Percentiles rank a stretch among this genome's conserved stretches.
These are phyloP conservation scores for Ganoderma lingzhi DNA, from an alignment of 1,284 basidiomycete species.

Conservation along the genomic window DNA sequence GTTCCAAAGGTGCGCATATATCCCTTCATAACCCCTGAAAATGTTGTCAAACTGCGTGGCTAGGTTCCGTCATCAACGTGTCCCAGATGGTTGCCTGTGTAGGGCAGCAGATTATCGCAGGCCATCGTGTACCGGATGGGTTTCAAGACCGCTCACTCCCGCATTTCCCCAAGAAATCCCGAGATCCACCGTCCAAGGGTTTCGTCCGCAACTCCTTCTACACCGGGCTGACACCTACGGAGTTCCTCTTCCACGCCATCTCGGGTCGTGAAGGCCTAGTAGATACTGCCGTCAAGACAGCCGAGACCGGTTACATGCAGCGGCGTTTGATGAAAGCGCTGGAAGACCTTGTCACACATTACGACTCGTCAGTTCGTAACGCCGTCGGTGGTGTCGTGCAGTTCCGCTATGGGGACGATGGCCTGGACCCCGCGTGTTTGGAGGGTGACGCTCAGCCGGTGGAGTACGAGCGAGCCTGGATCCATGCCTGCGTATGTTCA, in stretches of 20 bases:
- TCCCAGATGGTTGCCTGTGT: slow-evolving; percentile 99
- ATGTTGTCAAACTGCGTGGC: slow-evolving; percentile 5
- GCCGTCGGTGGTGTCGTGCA: slow-evolving; percentile 97
- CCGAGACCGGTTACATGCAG: slow-evolving; percentile 99
- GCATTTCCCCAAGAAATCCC: slow-evolving; percentile 98
- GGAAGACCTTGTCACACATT: slow-evolving; percentile 97
- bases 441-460: slow-evolving; percentile 96
- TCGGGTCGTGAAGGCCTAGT: slow-evolving; percentile 98
- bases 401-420: slow-evolving; percentile 97
- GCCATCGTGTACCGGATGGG: slow-evolving; percentile 97
- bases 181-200: slow-evolving; percentile 97
- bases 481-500: slow-evolving; percentile 80
- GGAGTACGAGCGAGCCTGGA: slow-evolving; percentile 90
- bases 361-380: slow-evolving; percentile 97
- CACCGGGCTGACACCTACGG: slow-evolving; percentile 92
- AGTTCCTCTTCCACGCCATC: slow-evolving; percentile 99
- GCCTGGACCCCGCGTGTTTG: slow-evolving; percentile 94
- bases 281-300: slow-evolving; percentile 99
- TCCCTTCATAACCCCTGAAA: too few relatives aligned
- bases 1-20: slow-evolving; percentile 84
- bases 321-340: slow-evolving; percentile 98
- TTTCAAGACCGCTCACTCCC: slow-evolving; percentile 99
- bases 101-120: slow-evolving; percentile 98
- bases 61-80: slow-evolving; percentile 98
- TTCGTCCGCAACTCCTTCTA: slow-evolving; percentile 99